Evolutionary conservation across 2,329 filamentous ascomycete genomes (phyloP).

Genomic region (Chaetomium sp.): DNA sequence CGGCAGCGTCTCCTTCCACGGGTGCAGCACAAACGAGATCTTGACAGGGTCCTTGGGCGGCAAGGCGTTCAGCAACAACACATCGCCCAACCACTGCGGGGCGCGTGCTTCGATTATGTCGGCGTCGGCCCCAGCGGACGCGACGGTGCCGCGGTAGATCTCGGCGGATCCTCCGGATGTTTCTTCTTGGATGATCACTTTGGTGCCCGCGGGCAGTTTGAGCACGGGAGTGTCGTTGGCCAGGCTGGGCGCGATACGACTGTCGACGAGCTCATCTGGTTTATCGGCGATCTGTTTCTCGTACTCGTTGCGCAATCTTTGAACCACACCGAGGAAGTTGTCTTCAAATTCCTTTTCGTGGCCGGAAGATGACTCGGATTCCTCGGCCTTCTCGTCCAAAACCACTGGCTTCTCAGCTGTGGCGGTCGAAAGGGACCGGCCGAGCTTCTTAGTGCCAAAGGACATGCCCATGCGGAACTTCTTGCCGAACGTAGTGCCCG

Average conservation of each 20-base stretch:
- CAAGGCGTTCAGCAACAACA: constrained; percentile 74
- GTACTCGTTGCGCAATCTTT: constrained; percentile 67
- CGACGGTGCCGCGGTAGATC: constrained; percentile 84
- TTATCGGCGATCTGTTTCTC: constrained; percentile 57
- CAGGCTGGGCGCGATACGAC: constrained; percentile 60
- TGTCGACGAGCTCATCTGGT: constrained; percentile 51
- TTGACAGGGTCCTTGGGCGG: constrained; percentile 90
- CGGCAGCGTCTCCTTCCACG: constrained; percentile 68
- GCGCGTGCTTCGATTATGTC: constrained; percentile 80
- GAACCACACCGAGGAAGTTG: constrained; percentile 64
- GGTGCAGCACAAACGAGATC: constrained; percentile 87
- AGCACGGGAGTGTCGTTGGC: constrained; percentile 70
- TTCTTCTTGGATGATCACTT: constrained; percentile 64
- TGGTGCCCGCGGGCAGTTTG: constrained; percentile 61
- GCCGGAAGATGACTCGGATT: constrained; percentile 56
- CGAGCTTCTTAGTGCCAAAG: constrained; percentile 79
- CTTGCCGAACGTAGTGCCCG: constrained; percentile 64
- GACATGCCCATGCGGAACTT: constrained; percentile 73
- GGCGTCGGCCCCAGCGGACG: constrained; percentile 65
- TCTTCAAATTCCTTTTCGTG: constrained; percentile 71
- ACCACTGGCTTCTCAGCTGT: constrained; percentile 66
- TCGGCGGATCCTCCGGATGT: constrained; percentile 67
- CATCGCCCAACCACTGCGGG: constrained; percentile 87
- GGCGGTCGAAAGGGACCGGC: constrained; percentile 58
- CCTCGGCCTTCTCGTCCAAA: constrained; percentile 68